These are phyloP conservation scores for Sphaerulina vaccinii DNA, from an alignment of 2,329 filamentous ascomycete species.

Conservation along the genomic window DNA sequence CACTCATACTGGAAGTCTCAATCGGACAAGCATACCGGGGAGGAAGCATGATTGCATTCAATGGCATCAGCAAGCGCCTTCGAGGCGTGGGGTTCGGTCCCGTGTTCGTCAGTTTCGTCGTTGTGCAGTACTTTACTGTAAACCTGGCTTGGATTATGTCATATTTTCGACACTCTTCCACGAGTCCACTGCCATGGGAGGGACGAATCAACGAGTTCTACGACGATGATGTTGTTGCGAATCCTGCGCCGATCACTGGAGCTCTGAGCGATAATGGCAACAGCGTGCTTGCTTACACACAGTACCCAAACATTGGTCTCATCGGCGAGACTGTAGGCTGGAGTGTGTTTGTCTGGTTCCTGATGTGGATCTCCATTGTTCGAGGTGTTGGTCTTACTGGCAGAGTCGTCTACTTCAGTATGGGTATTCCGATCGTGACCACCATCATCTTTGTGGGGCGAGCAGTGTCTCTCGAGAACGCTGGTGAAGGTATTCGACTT, in stretches of 20 bases:
- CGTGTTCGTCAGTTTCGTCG: conserved; percentile 54
- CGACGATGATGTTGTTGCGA: conserved; percentile 50
- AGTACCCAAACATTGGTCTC: conserved; percentile 49
- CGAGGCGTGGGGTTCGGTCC: conserved; percentile 56
- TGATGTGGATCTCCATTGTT: conserved; percentile 61
- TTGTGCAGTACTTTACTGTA: conserved; percentile 58
- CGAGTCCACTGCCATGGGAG: conserved; percentile 56
- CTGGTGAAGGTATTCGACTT: conserved; percentile 52
- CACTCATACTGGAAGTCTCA: conserved; percentile 56
- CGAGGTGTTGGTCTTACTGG: conserved; percentile 59
- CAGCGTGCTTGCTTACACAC: conserved; percentile 45
- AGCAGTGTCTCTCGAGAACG: conserved; percentile 55
- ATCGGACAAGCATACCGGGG: conserved; percentile 53
- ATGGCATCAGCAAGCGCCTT: conserved; percentile 53
- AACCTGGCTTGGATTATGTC: conserved; percentile 60
- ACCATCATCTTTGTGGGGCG: conserved; percentile 58
- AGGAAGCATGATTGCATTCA: conserved; percentile 30
- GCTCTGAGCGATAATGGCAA: conserved; percentile 36
- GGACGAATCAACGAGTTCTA: conserved; percentile 55
- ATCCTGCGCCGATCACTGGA: conserved; percentile 46
- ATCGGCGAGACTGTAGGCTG: conserved; percentile 59
- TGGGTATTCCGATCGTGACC: conserved; percentile 58
- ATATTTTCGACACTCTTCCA: conserved; percentile 58
- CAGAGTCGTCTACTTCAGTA: conserved; percentile 61
- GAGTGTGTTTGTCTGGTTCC: conserved; percentile 59